Conservation (phyloP, 352 stramenopile genomes). For the Pythium insidiosum region DNA sequence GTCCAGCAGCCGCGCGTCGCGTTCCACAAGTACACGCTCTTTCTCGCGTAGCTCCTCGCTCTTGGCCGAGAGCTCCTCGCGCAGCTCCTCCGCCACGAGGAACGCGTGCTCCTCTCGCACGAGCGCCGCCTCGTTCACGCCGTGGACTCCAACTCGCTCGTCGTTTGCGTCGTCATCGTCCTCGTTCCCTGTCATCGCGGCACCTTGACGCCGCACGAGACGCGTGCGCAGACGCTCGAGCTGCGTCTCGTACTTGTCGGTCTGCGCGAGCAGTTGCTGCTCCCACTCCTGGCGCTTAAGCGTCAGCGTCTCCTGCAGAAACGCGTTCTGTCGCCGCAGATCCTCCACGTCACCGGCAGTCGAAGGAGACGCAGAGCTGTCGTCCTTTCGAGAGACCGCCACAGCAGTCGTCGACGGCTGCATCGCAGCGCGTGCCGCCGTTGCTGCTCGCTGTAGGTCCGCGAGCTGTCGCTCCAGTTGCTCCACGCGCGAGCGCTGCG, state of each 20-base stretch:
- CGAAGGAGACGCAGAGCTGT: not conserved
- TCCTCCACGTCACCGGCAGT: slow-evolving; percentile 7
- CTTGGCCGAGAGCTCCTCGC: slow-evolving; percentile 31
- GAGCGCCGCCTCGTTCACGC: slow-evolving; percentile 12
- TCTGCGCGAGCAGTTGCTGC: slow-evolving; percentile 29
- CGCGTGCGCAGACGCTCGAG: slow-evolving; percentile 34
- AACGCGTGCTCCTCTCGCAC: slow-evolving; percentile 43
- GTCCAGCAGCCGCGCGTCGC: slow-evolving; percentile 60
- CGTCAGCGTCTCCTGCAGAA: slow-evolving; percentile 45
- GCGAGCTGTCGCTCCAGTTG: slow-evolving; percentile 18
- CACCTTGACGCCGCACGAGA: slow-evolving; percentile 24
- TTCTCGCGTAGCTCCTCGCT: slow-evolving; percentile 37
- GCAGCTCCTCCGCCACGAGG: slow-evolving; percentile 29
- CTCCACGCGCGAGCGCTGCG: slow-evolving; percentile 21
- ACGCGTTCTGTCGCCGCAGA: slow-evolving; percentile 41
- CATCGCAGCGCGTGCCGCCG: slow-evolving; percentile 10
- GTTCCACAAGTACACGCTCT: slow-evolving; percentile 39
- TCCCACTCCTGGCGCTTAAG: slow-evolving; percentile 70
- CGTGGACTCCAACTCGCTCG: too few species aligned
- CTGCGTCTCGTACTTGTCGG: slow-evolving; percentile 47
- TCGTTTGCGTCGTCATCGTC: slow-evolving; percentile 3
- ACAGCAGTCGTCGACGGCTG: slow-evolving; percentile 2
- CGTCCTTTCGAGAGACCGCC: not conserved
- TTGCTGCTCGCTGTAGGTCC: slow-evolving; percentile 16
- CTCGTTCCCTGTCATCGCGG: not conserved